A percentile compares a stretch with the other conserved stretches of the same genome.
phyloP scores from a whole-genome alignment of 352 stramenopile genomes.

The Pythium oligandrum region DNA sequence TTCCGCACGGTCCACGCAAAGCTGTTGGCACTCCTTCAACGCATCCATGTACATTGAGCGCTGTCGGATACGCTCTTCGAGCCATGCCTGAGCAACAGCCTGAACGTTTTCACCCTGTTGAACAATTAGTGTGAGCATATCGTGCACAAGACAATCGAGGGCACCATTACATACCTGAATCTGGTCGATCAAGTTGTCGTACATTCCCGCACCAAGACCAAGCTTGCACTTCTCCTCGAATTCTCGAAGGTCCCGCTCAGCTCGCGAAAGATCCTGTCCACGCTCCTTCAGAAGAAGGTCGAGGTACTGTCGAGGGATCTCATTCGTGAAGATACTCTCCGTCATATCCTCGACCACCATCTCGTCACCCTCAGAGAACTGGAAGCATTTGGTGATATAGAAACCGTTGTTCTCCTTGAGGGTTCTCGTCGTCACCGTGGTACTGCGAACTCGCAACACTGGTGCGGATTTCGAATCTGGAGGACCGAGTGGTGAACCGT shows the following conservation, averaged over 20 bases:
- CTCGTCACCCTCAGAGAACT: constrained; percentile 64
- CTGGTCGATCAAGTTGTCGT: constrained; percentile 85
- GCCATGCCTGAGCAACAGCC: constrained; percentile 59
- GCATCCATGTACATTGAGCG: constrained; percentile 66
- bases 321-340: constrained; percentile 77
- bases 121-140: background rate
- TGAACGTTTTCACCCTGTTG: constrained; percentile 64
- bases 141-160: background rate
- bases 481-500: too few species aligned
- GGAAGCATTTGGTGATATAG: constrained; percentile 77
- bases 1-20: constrained; percentile 61
- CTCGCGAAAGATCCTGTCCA: constrained; percentile 39
- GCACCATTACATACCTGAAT: constrained; percentile 35
- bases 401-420: constrained; percentile 75
- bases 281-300: constrained; percentile 57
- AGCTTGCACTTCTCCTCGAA: constrained; percentile 69
- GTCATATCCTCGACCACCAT: constrained; percentile 83
- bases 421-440: constrained; percentile 66
- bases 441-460: constrained; percentile 59
- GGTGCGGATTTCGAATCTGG: constrained; percentile 21
- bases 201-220: constrained; percentile 51
- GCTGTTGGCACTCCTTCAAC: constrained; percentile 59
- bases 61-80: constrained; percentile 65
- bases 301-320: constrained; percentile 74
- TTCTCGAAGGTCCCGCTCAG: constrained; percentile 39